A percentile compares a stretch with the other conserved stretches of the same genome.
Evolutionary conservation across 768 basidiomycete species (phyloP).

Genomic region (Peribolospora kevripleyi): DNA sequence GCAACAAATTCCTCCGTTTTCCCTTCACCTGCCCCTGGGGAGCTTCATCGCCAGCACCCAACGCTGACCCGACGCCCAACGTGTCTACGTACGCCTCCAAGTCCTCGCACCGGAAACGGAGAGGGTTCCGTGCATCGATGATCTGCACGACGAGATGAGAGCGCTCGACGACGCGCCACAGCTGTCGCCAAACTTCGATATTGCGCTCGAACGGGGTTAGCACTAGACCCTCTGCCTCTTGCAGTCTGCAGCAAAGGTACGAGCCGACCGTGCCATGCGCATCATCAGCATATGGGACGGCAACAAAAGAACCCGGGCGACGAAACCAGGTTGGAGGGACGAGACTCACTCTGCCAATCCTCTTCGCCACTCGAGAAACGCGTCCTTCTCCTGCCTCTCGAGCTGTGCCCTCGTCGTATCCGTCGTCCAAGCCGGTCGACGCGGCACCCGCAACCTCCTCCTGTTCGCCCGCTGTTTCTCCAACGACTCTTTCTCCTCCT

Average conservation of each 20-base stretch:
- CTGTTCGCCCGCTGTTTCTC: constrained; percentile 50
- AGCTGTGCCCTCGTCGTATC: constrained; percentile 49
- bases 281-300: background rate
- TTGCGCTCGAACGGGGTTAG: constrained; percentile 93
- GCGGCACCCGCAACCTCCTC: constrained; percentile 52
- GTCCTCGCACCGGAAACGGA: constrained; percentile 78
- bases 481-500: constrained; percentile 55
- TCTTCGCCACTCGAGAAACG: constrained; percentile 82
- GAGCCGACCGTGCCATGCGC: background rate
- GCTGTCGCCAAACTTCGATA: constrained; percentile 90
- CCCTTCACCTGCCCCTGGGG: constrained; percentile 52
- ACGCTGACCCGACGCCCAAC: constrained; percentile 1
- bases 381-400: constrained; percentile 66
- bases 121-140: constrained; percentile 83
- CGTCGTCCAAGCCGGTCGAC: constrained; percentile 63
- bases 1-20: constrained; percentile 43
- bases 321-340: background rate
- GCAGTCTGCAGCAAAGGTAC: constrained; percentile 31
- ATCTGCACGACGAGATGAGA: constrained; percentile 89
- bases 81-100: constrained; percentile 49
- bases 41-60: constrained; percentile 41
- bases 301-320: background rate
- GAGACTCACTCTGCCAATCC: constrained; percentile 60
- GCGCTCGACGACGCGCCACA: constrained; percentile 89
- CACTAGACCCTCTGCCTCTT: constrained; percentile 65